Conservation (phyloP, 441 rosid genomes). For the Gossypium lobatum region DNA sequence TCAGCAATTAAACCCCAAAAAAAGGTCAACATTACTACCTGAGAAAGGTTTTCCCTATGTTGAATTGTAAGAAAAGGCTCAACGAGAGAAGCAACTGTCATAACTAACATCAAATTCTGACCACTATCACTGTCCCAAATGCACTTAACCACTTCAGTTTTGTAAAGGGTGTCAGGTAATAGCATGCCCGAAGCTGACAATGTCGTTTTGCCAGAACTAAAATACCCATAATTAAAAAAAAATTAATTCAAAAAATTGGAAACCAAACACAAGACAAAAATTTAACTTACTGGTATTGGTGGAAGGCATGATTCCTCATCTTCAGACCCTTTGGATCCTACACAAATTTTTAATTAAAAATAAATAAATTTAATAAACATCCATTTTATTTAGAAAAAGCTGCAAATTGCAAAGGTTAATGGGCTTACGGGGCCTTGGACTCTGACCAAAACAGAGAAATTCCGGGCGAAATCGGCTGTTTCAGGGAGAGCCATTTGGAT, state of each 20-base stretch:
- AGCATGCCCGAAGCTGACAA: constrained; percentile 88
- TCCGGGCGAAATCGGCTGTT: neutral
- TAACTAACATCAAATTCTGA: constrained; percentile 36
- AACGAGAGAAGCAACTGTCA: constrained; percentile 82
- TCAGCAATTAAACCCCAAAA: neutral
- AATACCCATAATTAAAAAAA: constrained; percentile 8
- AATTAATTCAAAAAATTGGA: neutral
- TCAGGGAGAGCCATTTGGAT: neutral
- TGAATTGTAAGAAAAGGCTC: constrained; percentile 61
- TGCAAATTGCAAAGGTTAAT: neutral
- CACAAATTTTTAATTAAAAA: neutral
- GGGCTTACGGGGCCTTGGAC: neutral
- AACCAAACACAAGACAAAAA: neutral
- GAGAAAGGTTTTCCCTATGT: constrained; percentile 38
- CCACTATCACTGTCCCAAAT: constrained; percentile 26
- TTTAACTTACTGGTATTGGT: constrained; percentile 60
- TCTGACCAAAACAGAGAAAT: constrained; percentile 4
- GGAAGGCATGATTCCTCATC: constrained; percentile 92
- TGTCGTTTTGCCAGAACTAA: constrained; percentile 75
- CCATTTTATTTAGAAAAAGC: neutral
- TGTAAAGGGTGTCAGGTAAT: constrained; percentile 42
- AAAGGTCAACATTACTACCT: constrained; percentile 35
- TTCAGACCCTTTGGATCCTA: constrained; percentile 89
- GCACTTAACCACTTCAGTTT: constrained; percentile 31
- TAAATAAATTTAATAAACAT: neutral